Evolutionary conservation across 2,329 filamentous ascomycete species (phyloP).

Genomic region (Sporothrix pseudoabietina): DNA sequence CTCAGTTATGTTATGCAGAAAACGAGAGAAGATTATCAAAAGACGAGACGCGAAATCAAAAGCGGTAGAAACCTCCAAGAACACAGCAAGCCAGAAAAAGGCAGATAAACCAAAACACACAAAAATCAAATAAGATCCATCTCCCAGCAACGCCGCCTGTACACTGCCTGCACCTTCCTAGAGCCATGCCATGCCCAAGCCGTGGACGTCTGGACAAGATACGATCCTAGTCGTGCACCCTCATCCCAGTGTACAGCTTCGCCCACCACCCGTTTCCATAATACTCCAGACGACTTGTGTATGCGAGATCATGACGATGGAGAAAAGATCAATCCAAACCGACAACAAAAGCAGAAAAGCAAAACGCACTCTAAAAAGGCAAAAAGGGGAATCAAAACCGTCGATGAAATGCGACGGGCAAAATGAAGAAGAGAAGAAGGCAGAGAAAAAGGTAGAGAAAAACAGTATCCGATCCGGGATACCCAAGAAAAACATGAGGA

Average conservation of each 20-base stretch:
- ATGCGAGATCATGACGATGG: conserved; percentile 1
- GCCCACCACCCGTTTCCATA: not conserved
- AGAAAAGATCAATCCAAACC: not conserved
- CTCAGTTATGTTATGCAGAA: not conserved
- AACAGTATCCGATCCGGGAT: not conserved
- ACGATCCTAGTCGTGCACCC: not conserved
- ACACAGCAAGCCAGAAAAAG: not conserved
- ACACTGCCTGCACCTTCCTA: not conserved
- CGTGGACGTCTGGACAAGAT: not conserved
- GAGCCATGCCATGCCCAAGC: not conserved
- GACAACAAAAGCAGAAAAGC: not conserved
- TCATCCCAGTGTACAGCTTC: not conserved
- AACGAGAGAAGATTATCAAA: not conserved
- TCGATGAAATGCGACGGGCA: not conserved
- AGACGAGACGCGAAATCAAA: not conserved
- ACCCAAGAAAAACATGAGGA: not conserved
- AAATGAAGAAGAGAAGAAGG: not conserved
- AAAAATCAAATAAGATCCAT: not conserved
- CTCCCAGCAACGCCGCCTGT: not conserved
- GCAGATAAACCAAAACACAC: not conserved
- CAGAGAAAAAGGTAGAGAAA: not conserved
- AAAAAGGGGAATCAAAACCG: conserved; percentile 29
- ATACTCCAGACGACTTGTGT: not conserved
- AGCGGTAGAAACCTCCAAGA: not conserved
- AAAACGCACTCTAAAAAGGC: conserved; percentile 23